Percentiles rank a stretch among this genome's conserved stretches.
Conservation (phyloP, 768 basidiomycete species). For the Pleurotus tuoliensis region DNA sequence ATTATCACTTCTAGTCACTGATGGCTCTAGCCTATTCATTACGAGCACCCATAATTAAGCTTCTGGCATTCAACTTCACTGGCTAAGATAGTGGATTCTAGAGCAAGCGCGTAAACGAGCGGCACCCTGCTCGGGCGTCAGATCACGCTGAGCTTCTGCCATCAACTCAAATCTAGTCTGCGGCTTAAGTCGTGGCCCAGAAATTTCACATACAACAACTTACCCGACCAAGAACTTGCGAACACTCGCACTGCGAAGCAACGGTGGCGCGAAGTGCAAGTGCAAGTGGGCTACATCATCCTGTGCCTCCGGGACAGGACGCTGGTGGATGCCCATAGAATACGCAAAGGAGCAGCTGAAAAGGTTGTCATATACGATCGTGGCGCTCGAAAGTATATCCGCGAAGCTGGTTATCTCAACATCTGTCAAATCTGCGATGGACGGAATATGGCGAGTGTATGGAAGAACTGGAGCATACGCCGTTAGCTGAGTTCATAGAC, state of each 20-base stretch:
- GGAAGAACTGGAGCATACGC: conserved; percentile 55
- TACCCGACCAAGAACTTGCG: conserved; percentile 90
- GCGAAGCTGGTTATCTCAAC: conserved; percentile 67
- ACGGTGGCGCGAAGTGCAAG: conserved; percentile 82
- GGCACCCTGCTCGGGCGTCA: conserved; percentile 88
- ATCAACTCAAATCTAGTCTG: conserved; percentile 76
- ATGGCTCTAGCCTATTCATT: background rate
- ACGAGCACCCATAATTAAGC: no score
- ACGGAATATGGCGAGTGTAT: conserved; percentile 73
- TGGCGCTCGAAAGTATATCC: conserved; percentile 57
- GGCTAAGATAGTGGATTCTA: background rate
- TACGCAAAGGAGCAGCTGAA: conserved; percentile 89
- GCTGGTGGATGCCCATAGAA: conserved; percentile 93
- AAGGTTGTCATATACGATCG: conserved; percentile 72
- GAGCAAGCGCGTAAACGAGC: conserved; percentile 47
- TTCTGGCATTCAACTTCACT: no score
- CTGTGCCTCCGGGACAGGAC: conserved; percentile 51
- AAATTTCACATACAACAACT: conserved; percentile 19
- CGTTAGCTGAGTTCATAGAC: background rate
- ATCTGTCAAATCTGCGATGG: conserved; percentile 53
- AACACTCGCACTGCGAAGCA: conserved; percentile 77
- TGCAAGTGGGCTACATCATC: conserved; percentile 75
- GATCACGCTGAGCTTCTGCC: conserved; percentile 86
- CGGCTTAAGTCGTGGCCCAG: background rate
- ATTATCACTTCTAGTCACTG: background rate